These are phyloP conservation scores for Rosa persica DNA, from an alignment of 306 rosid genomes.

Conservation along the genomic window DNA sequence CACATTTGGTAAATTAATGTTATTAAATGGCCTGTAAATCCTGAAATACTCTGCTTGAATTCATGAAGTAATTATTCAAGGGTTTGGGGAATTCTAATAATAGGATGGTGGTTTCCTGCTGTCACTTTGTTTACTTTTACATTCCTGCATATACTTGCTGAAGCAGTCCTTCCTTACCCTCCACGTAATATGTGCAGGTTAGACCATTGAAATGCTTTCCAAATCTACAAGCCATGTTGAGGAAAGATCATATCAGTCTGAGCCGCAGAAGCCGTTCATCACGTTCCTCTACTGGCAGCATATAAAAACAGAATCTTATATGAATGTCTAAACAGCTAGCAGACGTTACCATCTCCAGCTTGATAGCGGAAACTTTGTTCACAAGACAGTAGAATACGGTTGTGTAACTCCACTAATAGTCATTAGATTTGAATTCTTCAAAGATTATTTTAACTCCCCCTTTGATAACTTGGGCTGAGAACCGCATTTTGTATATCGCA, in stretches of 20 bases:
- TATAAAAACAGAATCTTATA: slow-evolving; percentile 15
- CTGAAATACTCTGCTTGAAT: background rate
- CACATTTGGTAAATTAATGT: background rate
- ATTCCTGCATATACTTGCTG: background rate
- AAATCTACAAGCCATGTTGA: slow-evolving; percentile 71
- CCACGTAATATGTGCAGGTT: slow-evolving; percentile 53
- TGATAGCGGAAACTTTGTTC: slow-evolving; percentile 19
- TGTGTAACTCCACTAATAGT: slow-evolving; percentile 28
- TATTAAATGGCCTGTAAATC: background rate
- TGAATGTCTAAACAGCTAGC: slow-evolving; percentile 19
- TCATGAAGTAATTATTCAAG: background rate
- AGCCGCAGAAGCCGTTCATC: slow-evolving; percentile 61
- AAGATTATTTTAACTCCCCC: slow-evolving; percentile 21
- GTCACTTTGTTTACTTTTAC: background rate
- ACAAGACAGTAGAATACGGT: slow-evolving; percentile 15
- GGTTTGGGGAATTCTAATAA: background rate
- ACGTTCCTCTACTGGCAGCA: slow-evolving; percentile 47
- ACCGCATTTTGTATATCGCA: slow-evolving; percentile 13
- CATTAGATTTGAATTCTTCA: background rate
- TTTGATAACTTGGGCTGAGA: slow-evolving; percentile 19
- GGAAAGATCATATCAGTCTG: slow-evolving; percentile 45
- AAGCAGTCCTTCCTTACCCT: slow-evolving; percentile 16
- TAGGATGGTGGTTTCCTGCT: background rate
- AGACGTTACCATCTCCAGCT: slow-evolving; percentile 13
- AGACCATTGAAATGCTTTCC: slow-evolving; percentile 78